phyloP scores from a whole-genome alignment of 768 basidiomycete genomes.

The Boletus coccyginus region DNA sequence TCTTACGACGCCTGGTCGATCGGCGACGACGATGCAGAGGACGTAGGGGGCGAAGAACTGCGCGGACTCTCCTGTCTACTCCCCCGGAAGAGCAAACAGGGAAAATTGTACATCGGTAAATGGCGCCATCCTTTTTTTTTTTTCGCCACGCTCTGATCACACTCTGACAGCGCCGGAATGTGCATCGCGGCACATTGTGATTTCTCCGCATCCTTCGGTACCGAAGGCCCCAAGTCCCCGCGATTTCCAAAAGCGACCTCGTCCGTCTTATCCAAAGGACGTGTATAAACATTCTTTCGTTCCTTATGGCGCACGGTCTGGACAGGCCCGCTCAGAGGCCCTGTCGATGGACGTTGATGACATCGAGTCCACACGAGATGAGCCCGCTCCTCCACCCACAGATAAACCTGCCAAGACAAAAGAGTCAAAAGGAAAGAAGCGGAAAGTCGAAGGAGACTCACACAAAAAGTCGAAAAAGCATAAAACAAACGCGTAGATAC shows the following conservation, averaged over 20 bases:
- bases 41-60: slow-evolving; percentile 61
- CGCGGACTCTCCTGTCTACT: slow-evolving; percentile 58
- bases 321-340: not conserved
- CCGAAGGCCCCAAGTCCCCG: slow-evolving; percentile 20
- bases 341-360: slow-evolving; percentile 25
- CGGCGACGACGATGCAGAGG: slow-evolving; percentile 34
- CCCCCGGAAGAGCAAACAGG: slow-evolving; percentile 59
- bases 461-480: slow-evolving; percentile 49
- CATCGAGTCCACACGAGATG: slow-evolving; percentile 24
- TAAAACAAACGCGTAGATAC: slow-evolving; percentile 30
- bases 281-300: slow-evolving; percentile 61
- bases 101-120: slow-evolving; percentile 57
- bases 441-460: slow-evolving; percentile 47
- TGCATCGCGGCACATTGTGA: slow-evolving; percentile 55
- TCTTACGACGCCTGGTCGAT: slow-evolving; percentile 68
- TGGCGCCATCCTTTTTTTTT: not conserved
- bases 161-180: slow-evolving; percentile 51
- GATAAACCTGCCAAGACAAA: slow-evolving; percentile 14
- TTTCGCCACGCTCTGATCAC: slow-evolving; percentile 31
- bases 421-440: slow-evolving; percentile 38
- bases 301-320: slow-evolving; percentile 53
- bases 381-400: slow-evolving; percentile 5
- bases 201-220: slow-evolving; percentile 47
- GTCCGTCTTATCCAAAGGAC: slow-evolving; percentile 57
- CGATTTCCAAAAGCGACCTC: slow-evolving; percentile 49